Conservation (phyloP, 164 flowering plant genomes). For the Berberis thunbergii region DNA sequence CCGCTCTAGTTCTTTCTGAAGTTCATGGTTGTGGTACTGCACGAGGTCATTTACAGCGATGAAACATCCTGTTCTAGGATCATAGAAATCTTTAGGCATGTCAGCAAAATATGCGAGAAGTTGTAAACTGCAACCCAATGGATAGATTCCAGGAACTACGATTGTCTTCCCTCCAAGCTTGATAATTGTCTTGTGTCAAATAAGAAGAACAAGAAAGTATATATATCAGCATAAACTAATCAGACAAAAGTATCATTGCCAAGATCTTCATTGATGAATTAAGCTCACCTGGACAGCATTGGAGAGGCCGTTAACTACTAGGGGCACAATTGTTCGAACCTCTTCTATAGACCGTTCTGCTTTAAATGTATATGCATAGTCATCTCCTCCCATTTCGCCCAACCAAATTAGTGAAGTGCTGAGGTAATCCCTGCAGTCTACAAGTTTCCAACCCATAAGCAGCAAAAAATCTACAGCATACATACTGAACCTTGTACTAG, state of each 20-base stretch:
- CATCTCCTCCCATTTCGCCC: conserved; percentile 36
- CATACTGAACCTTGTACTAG: too few species aligned
- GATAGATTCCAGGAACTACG: background rate
- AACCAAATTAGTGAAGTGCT: conserved; percentile 17
- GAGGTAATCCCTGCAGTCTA: conserved; percentile 17
- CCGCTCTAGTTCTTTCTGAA: conserved; percentile 16
- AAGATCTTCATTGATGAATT: background rate
- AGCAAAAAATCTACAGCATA: too few species aligned
- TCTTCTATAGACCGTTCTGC: background rate
- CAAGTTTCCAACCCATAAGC: background rate
- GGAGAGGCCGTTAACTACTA: conserved; percentile 16
- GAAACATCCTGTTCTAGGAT: conserved; percentile 25
- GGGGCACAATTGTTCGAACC: conserved; percentile 9
- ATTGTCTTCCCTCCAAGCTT: background rate
- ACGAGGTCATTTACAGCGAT: conserved; percentile 22
- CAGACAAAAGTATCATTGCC: too few species aligned
- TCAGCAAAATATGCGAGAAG: conserved; percentile 8
- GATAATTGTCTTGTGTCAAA: background rate
- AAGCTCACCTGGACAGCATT: conserved; percentile 16
- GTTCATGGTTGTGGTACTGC: conserved; percentile 22
- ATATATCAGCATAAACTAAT: too few species aligned
- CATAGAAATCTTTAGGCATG: conserved; percentile 17
- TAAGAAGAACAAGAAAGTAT: too few species aligned
- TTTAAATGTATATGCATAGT: conserved; percentile 12
- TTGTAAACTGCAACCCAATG: background rate